Evolutionary conservation across 345 rosid species (phyloP), one percentile per base, ranked within the genome.

Genomic region (Eucalyptus polyanthemos): DNA sequence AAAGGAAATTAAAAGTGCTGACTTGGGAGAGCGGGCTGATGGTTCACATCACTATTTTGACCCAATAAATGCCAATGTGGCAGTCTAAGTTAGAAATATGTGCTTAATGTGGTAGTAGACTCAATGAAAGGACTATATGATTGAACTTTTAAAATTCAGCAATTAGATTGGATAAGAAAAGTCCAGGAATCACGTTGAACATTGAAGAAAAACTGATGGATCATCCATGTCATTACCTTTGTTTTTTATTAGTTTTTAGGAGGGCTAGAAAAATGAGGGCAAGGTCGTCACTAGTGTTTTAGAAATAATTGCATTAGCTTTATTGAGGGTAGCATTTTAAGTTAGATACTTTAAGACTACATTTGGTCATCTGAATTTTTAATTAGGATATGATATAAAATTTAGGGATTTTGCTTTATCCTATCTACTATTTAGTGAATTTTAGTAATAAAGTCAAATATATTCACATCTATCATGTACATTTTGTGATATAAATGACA

Each of bases 361-460:
- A 0, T 51, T 51, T 51, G 0, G 9, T 17, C 2, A 51, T 51
- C 9, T 1, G 9, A 51, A 51, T 51, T 51, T 51, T 1, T 17
- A 4, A 51, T 0, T 51, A 51, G 4, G 4, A 51, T 51, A 51
- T 17, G 22, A 51, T 51, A 7, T 51, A 51, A 3, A 51, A 51
- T 51, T 51, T 0, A 17, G 0, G 22, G 4, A 51, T 51, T 51
- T 51, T 51, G 9, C 22, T 51, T 0, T 51, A 51, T 7, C 9
- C 0, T 51, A 51, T 17, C 0, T 17, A 51, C 4, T 51, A 51
- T 51, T 51, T 7, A 0, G 54, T 51, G 22, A 51, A 17, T 0
- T 51, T 51, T 51, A 51, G 0, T 51, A 51, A 51, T 17, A 51
- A 51, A 51, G 54, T 51, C 54, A 51, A 7, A 51, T 7, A 51